A percentile compares a stretch with the other conserved stretches of the same genome.
Conservation (phyloP, 352 stramenopile genomes). For the Pythium dissimile region DNA sequence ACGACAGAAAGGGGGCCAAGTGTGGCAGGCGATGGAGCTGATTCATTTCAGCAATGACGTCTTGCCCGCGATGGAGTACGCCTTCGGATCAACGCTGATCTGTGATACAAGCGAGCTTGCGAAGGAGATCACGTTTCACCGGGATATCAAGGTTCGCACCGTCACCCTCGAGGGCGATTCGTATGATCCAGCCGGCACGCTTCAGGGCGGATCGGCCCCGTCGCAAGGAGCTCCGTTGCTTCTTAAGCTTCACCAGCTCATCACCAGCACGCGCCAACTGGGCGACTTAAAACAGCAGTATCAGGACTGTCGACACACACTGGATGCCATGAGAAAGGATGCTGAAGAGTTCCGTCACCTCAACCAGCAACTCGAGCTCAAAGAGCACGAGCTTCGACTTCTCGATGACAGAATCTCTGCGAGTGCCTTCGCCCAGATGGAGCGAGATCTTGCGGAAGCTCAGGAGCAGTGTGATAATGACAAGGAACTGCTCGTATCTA, state of each 20-base stretch:
- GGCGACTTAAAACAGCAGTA: conserved; percentile 68
- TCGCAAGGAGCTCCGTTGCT: conserved; percentile 73
- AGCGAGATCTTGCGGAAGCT: conserved; percentile 60
- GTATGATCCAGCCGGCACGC: conserved; percentile 96
- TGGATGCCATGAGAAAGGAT: conserved; percentile 78
- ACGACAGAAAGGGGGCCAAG: conserved; percentile 84
- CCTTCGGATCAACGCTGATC: conserved; percentile 98
- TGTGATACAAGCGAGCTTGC: conserved; percentile 93
- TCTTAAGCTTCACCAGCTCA: conserved; percentile 77
- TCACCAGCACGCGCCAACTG: conserved; percentile 64
- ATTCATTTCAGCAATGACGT: conserved; percentile 97
- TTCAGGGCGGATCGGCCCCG: conserved; percentile 89
- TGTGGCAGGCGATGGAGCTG: conserved; percentile 93
- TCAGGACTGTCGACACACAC: conserved; percentile 46
- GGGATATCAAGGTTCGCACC: conserved; percentile 93
- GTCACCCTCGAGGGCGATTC: conserved; percentile 98
- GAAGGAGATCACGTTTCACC: conserved; percentile 84
- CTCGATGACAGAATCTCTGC: conserved; percentile 78
- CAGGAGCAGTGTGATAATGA: conserved; percentile 75
- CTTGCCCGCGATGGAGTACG: conserved; percentile 95
- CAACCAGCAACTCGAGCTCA: conserved; percentile 78
- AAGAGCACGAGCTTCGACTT: conserved; percentile 75
- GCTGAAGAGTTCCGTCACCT: conserved; percentile 67
- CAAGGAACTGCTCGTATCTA: conserved; percentile 52
- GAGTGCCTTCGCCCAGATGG: conserved; percentile 75